Percentiles rank a stretch among this genome's conserved stretches.
Evolutionary conservation across 805 yeast species (phyloP).

Genomic region (Brettanomyces anomalus): DNA sequence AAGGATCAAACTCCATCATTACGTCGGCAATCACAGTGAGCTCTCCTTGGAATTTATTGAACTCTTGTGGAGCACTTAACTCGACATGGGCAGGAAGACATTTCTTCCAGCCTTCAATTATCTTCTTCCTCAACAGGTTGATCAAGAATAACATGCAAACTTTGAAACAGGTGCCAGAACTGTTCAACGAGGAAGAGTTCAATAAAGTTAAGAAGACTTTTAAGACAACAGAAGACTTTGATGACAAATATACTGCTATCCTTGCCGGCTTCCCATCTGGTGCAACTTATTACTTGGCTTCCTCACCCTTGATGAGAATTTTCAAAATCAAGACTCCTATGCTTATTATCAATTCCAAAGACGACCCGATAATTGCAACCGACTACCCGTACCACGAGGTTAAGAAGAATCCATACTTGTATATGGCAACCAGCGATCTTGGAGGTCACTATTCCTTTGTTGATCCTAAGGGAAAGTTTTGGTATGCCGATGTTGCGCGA

Average conservation of each 20-base stretch:
- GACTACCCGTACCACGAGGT: slow-evolving; percentile 45
- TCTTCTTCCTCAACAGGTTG: slow-evolving; percentile 32
- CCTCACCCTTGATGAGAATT: slow-evolving; percentile 51
- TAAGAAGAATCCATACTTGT: slow-evolving; percentile 46
- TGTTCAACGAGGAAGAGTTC: slow-evolving; percentile 16
- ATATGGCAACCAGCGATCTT: slow-evolving; percentile 46
- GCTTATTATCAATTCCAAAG: slow-evolving; percentile 48
- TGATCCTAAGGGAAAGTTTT: slow-evolving; percentile 34
- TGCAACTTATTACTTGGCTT: slow-evolving; percentile 54
- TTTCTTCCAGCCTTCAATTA: slow-evolving; percentile 33
- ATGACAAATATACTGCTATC: slow-evolving; percentile 50
- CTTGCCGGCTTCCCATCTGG: slow-evolving; percentile 57
- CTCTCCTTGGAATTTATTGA: slow-evolving; percentile 66
- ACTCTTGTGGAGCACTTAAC: slow-evolving; percentile 37
- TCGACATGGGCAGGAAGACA: slow-evolving; percentile 29
- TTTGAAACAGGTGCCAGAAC: slow-evolving; percentile 22
- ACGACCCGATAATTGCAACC: slow-evolving; percentile 58
- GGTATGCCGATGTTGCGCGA: slow-evolving; percentile 37
- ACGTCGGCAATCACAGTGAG: slow-evolving; percentile 53
- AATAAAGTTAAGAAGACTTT: slow-evolving; percentile 28
- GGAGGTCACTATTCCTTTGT: slow-evolving; percentile 67
- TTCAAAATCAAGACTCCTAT: slow-evolving; percentile 52
- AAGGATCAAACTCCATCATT: slow-evolving; percentile 41
- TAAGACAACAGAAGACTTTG: slow-evolving; percentile 46
- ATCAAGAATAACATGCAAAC: slow-evolving; percentile 35